phyloP scores from a whole-genome alignment of 2,329 filamentous ascomycete species.

The Ceratocystis eucalypticola region DNA sequence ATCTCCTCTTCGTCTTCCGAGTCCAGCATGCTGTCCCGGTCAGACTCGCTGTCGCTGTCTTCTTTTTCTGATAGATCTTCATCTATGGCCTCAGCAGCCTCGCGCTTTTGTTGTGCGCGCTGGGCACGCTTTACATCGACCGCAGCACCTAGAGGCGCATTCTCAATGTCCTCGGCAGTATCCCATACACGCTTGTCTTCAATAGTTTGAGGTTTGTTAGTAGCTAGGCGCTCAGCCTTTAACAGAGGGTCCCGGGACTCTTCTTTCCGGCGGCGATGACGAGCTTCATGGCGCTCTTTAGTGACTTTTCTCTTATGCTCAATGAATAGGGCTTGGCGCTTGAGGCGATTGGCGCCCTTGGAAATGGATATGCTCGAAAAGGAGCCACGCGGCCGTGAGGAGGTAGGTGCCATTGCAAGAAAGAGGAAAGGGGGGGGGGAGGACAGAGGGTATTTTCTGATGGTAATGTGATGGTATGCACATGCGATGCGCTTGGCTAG shows the following conservation, averaged over 20 bases:
- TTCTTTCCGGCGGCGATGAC: constrained; percentile 67
- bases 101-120: constrained; percentile 40
- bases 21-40: constrained; percentile 71
- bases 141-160: constrained; percentile 41
- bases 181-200: constrained; percentile 89
- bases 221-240: constrained; percentile 56
- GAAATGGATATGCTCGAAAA: constrained; percentile 26
- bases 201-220: constrained; percentile 67
- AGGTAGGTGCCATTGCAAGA: constrained; percentile 21
- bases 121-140: constrained; percentile 47
- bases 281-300: constrained; percentile 59
- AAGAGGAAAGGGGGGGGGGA: not conserved
- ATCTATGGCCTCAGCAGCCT: constrained; percentile 35
- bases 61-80: constrained; percentile 37
- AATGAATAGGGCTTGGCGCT: constrained; percentile 63
- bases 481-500: not conserved
- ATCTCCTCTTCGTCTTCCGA: constrained; percentile 40
- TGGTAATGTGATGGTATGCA: not conserved
- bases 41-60: constrained; percentile 37
- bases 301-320: constrained; percentile 66
- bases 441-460: not conserved
- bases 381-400: constrained; percentile 18
- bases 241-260: constrained; percentile 73
- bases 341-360: constrained; percentile 58
- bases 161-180: constrained; percentile 43